Conservation (phyloP, 768 basidiomycete species). For the Lactarius sanguifluus region DNA sequence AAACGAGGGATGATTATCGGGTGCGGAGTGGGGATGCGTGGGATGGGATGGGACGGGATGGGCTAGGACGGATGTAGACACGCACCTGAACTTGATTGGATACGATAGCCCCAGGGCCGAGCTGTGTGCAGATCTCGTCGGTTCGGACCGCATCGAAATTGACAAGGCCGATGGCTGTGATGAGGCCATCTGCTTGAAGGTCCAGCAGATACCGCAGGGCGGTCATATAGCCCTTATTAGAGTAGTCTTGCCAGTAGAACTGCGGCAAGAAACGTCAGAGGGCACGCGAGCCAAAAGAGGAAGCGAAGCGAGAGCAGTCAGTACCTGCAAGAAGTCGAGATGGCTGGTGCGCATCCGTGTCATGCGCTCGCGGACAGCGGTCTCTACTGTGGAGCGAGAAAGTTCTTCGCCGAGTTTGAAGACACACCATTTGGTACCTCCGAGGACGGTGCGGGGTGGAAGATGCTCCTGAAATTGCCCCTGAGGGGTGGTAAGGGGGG, state of each 20-base stretch:
- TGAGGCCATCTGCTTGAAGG: conserved; percentile 58
- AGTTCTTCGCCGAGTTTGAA: conserved; percentile 52
- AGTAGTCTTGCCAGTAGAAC: conserved; percentile 82
- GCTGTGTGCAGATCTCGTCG: conserved; percentile 75
- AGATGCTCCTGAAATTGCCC: conserved; percentile 63
- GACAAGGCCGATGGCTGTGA: conserved; percentile 69
- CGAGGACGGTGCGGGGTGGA: conserved; percentile 48
- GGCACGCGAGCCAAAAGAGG: conserved; percentile 4
- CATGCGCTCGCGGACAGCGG: conserved; percentile 67
- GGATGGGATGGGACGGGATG: background rate
- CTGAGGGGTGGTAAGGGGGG: conserved; percentile 40
- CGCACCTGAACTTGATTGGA: conserved; percentile 82
- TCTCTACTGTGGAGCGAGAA: conserved; percentile 56
- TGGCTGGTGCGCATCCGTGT: conserved; percentile 58
- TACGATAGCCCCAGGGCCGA: conserved; percentile 69
- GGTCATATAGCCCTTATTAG: conserved; percentile 48
- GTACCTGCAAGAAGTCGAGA: conserved; percentile 74
- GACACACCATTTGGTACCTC: conserved; percentile 87
- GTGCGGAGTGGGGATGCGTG: background rate
- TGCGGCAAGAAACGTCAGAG: conserved; percentile 33
- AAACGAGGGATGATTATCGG: background rate
- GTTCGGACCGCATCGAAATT: conserved; percentile 77
- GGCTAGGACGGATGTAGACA: conserved; percentile 13
- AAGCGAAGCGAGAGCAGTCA: conserved; percentile 16
- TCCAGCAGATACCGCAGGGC: conserved; percentile 54